Conservation (phyloP, 768 basidiomycete genomes). For the Lentinula sp. region DNA sequence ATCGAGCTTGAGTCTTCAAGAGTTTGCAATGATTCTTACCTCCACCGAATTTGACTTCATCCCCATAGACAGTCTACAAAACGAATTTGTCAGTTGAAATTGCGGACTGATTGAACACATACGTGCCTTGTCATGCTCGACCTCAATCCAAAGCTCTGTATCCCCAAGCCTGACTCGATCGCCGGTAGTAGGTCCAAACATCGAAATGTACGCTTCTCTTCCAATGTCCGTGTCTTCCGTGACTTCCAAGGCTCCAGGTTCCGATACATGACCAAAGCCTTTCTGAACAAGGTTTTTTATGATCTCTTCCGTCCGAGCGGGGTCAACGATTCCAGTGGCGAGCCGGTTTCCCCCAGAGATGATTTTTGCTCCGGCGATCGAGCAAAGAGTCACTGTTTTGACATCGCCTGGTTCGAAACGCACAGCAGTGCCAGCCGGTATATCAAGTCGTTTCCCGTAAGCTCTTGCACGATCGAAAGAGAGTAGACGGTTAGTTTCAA, state of each 20-base stretch:
- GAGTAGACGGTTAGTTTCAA: slow-evolving; percentile 80
- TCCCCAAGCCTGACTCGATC: slow-evolving; percentile 88
- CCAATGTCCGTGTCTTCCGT: slow-evolving; percentile 48
- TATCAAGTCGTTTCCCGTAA: slow-evolving; percentile 85
- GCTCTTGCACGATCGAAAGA: slow-evolving; percentile 78
- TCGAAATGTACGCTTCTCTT: slow-evolving; percentile 76
- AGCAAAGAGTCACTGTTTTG: slow-evolving; percentile 78
- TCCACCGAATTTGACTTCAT: slow-evolving; percentile 97
- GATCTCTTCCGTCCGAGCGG: slow-evolving; percentile 37
- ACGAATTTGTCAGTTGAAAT: neutral
- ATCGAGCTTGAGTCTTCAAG: neutral
- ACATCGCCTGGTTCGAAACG: slow-evolving; percentile 92
- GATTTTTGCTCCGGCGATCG: slow-evolving; percentile 64
- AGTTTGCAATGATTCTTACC: slow-evolving; percentile 35
- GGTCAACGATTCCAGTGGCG: slow-evolving; percentile 50
- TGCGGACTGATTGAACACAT: neutral
- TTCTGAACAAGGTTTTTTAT: slow-evolving; percentile 42
- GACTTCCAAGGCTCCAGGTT: slow-evolving; percentile 56
- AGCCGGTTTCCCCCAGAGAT: slow-evolving; percentile 79
- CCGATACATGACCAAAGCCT: slow-evolving; percentile 66
- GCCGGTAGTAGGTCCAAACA: slow-evolving; percentile 94
- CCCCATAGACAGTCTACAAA: slow-evolving; percentile 77
- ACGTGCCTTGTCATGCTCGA: slow-evolving; percentile 75
- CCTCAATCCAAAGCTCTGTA: slow-evolving; percentile 85
- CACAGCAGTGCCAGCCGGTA: slow-evolving; percentile 91